Evolutionary conservation across 352 stramenopile species (phyloP), one percentile per base, ranked within the genome.

Genomic region (Globisporangium perplexum): DNA sequence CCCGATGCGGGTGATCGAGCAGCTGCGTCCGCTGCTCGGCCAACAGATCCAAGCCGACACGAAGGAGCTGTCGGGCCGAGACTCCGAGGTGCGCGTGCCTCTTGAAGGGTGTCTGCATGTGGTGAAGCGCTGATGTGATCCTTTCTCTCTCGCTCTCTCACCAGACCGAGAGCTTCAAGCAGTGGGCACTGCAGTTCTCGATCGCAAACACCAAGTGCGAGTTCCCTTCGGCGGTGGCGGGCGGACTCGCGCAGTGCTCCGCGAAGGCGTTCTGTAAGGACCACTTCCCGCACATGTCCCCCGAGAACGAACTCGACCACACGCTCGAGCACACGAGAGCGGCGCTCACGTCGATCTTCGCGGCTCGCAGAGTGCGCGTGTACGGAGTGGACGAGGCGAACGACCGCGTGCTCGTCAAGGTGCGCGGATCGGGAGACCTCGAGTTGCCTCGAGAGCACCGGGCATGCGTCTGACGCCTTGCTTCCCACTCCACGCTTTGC

Each of bases 211-310:
- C 83, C 14, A 71, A 75, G 49, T 61, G 60, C 43, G 60, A 71
- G 50, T 61, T 68, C 24, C 66, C 71, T 20, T 69, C 64, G 14
- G 51, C 66, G 4, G 59, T 71, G 8, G 53, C 64, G 4, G 72
- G 66, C 28, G 74, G 74, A 4, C 67, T 86, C 28, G 75, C 82
- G 0, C 83, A 74, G 23, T 75, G 63, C 60, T 84, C 82, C 0
- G 62, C 80, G 6, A 89, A 86, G 61, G 65, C 76, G 2, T 92
- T 88, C 54, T 86, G 73, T 66, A 87, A 88, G 31, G 78, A 92
- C 30, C 69, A 84, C 38, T 74, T 90, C n/a, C 62, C 80, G 14
- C 82, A 82, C 42, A 83, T 92, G 24, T 80, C 74, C 15, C 82
- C 82, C 0, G 82, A 92, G 45, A 85, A 88, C 39, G 82, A 92